Evolutionary conservation across 306 rosid genomes (phyloP).

Genomic region (Hylodesmum podocarpum): DNA sequence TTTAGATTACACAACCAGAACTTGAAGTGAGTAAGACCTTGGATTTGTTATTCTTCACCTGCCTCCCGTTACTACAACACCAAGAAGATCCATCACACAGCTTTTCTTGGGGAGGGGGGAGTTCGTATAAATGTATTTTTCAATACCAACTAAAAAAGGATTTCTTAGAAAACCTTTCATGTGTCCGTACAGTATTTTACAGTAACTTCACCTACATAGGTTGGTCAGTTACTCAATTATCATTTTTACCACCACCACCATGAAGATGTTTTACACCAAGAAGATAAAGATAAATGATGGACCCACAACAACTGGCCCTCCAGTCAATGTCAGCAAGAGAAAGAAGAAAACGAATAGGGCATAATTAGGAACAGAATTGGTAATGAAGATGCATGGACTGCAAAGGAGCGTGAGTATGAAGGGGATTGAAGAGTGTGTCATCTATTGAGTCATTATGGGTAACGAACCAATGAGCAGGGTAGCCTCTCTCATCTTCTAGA

Average conservation of each 20-base stretch:
- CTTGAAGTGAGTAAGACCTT: neutral
- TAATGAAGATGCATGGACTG: neutral
- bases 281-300: neutral
- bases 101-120: neutral
- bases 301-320: neutral
- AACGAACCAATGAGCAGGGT: neutral
- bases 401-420: neutral
- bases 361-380: neutral
- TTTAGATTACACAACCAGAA: neutral
- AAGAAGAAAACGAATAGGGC: neutral
- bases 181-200: neutral
- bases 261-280: neutral
- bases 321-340: neutral
- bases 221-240: neutral
- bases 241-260: neutral
- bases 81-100: neutral
- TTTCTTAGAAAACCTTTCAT: neutral
- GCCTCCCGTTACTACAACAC: neutral
- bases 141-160: neutral
- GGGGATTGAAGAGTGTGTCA: neutral
- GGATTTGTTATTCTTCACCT: neutral
- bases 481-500: neutral
- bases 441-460: neutral
- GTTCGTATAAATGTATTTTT: neutral
- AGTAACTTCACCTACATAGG: neutral